Evolutionary conservation across 495 filamentous ascomycete genomes (phyloP).

Genomic region (Aspergillus cavernicola): DNA sequence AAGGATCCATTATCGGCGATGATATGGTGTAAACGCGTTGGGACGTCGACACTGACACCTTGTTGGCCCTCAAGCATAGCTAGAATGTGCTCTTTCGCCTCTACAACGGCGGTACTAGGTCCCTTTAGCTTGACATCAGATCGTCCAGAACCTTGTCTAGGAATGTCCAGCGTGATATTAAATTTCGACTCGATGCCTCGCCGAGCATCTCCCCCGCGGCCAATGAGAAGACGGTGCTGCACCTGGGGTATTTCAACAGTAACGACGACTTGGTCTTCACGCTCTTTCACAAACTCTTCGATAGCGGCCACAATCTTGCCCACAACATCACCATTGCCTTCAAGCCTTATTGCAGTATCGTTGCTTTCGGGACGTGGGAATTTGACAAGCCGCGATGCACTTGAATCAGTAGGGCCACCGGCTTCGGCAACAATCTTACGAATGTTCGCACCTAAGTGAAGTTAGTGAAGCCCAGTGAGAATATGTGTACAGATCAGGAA

Average conservation of each 20-base stretch:
- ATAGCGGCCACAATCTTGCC: conserved; percentile 85
- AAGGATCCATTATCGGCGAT: conserved; percentile 87
- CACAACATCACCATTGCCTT: conserved; percentile 77
- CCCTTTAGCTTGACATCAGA: conserved; percentile 80
- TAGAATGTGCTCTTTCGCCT: conserved; percentile 79
- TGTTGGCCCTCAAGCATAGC: conserved; percentile 78
- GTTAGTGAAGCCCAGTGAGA: conserved; percentile 29
- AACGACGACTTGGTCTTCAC: conserved; percentile 71
- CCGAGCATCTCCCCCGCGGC: conserved; percentile 81
- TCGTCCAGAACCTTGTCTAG: conserved; percentile 67
- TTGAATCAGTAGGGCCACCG: conserved; percentile 80
- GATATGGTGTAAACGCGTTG: conserved; percentile 72
- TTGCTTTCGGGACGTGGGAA: conserved; percentile 77
- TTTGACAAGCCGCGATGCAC: conserved; percentile 79
- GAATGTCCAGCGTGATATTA: conserved; percentile 84
- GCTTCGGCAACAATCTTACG: conserved; percentile 82
- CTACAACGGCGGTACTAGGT: conserved; percentile 69
- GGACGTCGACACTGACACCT: conserved; percentile 80
- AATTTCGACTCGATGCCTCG: conserved; percentile 85
- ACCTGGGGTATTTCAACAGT: conserved; percentile 76
- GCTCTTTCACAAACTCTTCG: conserved; percentile 69
- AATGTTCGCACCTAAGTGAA: conserved; percentile 69
- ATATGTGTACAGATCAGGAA: conserved; percentile 10
- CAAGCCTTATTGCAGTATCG: conserved; percentile 81
- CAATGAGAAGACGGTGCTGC: conserved; percentile 88